phyloP scores from a whole-genome alignment of 306 rosid species.

The Gleditsia sinensis region DNA sequence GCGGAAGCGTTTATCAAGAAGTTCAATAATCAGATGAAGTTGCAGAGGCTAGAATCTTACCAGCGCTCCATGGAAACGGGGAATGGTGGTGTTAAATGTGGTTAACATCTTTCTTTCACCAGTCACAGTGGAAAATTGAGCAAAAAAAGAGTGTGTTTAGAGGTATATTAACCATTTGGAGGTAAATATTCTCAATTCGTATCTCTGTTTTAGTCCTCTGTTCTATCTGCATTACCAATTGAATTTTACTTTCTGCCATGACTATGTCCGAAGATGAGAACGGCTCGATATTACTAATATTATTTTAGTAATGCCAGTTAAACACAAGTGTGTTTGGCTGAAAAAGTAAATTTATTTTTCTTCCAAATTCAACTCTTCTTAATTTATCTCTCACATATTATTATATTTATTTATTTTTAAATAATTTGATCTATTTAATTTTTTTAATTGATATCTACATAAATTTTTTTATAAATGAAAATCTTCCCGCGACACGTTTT shows the following conservation, averaged over 20 bases:
- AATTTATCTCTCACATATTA: no score
- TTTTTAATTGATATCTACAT: no score
- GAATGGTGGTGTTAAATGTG: constrained; percentile 40
- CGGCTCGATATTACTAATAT: not conserved
- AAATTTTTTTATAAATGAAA: no score
- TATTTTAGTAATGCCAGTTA: constrained; percentile 22
- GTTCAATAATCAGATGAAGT: constrained; percentile 61
- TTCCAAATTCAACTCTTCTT: no score
- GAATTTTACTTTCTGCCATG: constrained; percentile 19
- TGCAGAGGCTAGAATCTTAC: constrained; percentile 81
- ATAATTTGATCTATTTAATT: no score
- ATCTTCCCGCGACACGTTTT: no score
- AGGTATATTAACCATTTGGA: constrained; percentile 35
- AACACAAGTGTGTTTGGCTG: no score
- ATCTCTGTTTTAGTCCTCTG: not conserved
- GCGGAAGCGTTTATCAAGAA: constrained; percentile 74
- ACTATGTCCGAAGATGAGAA: constrained; percentile 23
- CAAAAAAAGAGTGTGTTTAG: constrained; percentile 25
- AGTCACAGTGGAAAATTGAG: constrained; percentile 39
- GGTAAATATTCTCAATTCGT: constrained; percentile 19
- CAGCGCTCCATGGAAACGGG: constrained; percentile 61
- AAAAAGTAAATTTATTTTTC: no score
- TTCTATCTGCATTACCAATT: constrained; percentile 21
- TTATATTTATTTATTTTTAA: no score
- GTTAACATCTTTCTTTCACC: constrained; percentile 37